Conservation (phyloP, 257 asterid genomes). For the Forsythia suspensa region DNA sequence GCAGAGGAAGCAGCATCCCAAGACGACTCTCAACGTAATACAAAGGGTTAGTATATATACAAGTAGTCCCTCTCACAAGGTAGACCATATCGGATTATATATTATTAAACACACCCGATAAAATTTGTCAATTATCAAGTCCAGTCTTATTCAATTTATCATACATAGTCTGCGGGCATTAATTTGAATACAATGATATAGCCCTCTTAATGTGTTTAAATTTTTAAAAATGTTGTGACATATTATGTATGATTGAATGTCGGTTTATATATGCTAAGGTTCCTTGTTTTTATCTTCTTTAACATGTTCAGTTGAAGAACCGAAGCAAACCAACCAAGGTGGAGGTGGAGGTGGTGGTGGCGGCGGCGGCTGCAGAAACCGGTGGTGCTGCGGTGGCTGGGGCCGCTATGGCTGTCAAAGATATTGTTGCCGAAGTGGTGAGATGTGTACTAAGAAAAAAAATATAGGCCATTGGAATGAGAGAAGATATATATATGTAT, state of each 20-base stretch:
- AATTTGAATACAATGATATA: background rate
- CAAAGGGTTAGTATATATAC: background rate
- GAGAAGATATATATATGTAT: no score
- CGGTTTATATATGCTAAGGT: background rate
- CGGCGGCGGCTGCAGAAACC: background rate
- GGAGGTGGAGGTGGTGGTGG: background rate
- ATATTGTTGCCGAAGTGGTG: background rate
- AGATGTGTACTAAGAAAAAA: background rate
- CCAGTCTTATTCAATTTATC: background rate
- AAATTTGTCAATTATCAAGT: background rate
- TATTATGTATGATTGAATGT: background rate
- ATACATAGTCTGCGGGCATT: background rate
- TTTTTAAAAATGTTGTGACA: background rate
- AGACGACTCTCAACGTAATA: background rate
- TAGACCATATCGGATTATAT: background rate
- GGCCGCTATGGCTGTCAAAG: background rate
- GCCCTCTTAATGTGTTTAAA: background rate
- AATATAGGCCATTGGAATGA: no score
- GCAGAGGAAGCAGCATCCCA: constrained; percentile 14
- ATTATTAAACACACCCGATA: background rate
- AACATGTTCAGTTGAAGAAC: background rate
- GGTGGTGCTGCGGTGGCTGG: background rate
- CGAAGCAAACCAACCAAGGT: constrained; percentile 17
- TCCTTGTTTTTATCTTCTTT: no score
- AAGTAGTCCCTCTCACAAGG: background rate